These are phyloP conservation scores for Diaporthe vexans DNA, from an alignment of 2,329 filamentous ascomycete species.

Conservation along the genomic window DNA sequence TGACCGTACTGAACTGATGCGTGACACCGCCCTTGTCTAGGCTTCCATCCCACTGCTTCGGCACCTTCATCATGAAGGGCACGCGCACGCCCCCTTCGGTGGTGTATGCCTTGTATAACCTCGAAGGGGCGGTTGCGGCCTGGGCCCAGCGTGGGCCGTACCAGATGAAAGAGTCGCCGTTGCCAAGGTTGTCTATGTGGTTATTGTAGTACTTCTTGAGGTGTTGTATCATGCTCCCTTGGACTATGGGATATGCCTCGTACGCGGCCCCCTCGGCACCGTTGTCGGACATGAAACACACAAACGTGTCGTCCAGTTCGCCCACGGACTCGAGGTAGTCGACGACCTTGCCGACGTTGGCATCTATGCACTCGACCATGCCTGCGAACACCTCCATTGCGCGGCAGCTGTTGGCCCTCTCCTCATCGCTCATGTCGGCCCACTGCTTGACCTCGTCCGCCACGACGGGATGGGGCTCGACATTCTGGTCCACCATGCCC, in stretches of 20 bases:
- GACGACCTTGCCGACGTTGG: conserved; percentile 71
- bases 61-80: conserved; percentile 59
- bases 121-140: conserved; percentile 49
- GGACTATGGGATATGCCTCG: conserved; percentile 45
- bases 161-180: conserved; percentile 68
- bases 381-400: conserved; percentile 75
- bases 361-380: conserved; percentile 75
- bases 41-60: conserved; percentile 42
- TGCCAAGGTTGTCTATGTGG: conserved; percentile 67
- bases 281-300: conserved; percentile 75
- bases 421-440: conserved; percentile 60
- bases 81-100: conserved; percentile 66
- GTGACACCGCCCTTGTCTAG: conserved; percentile 54
- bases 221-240: conserved; percentile 44
- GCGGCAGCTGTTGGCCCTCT: conserved; percentile 61
- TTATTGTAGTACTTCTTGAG: conserved; percentile 69
- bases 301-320: conserved; percentile 74
- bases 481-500: conserved; percentile 66
- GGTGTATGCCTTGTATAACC: conserved; percentile 53
- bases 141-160: conserved; percentile 69
- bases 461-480: conserved; percentile 64
- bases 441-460: conserved; percentile 63
- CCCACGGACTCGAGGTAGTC: conserved; percentile 67
- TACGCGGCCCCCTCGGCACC: conserved; percentile 49
- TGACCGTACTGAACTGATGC: conserved; percentile 65